Conservation (phyloP, 163 green algal species). For the Scenedesmus sp. region DNA sequence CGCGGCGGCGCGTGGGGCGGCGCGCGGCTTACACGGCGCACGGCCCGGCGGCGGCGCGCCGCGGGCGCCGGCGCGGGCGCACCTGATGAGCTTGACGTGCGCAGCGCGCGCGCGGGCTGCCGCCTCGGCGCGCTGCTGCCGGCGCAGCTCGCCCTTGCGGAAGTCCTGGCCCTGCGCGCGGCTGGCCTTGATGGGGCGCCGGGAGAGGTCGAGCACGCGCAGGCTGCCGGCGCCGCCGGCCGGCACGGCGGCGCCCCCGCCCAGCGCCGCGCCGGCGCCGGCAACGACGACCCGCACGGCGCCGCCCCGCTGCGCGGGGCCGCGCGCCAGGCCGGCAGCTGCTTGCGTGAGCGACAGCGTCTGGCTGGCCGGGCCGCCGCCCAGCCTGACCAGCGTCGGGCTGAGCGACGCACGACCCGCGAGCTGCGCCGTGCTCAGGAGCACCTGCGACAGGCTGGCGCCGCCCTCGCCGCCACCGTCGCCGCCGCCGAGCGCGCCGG, state of each 20-base stretch:
- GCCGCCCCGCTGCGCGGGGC: neutral
- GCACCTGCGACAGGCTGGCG: neutral
- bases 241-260: no score
- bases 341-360: conserved; percentile 11
- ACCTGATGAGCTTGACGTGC: conserved; percentile 23
- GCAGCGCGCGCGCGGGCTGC: neutral
- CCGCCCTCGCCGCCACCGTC: neutral
- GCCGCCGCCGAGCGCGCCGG: neutral
- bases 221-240: no score
- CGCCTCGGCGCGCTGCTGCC: conserved; percentile 1
- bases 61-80: no score
- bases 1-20: no score
- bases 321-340: neutral
- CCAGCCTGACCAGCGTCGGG: no score
- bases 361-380: neutral
- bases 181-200: neutral
- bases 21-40: no score
- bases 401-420: no score
- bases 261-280: no score
- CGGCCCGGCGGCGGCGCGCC: no score
- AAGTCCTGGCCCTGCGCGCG: neutral
- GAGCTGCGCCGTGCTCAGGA: conserved; percentile 12
- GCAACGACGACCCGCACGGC: no score
- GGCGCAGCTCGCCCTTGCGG: conserved; percentile 5
- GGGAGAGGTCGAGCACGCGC: neutral